Evolutionary conservation across 2,329 filamentous ascomycete genomes (phyloP).

Genomic region (Akanthomyces uredinophilus): DNA sequence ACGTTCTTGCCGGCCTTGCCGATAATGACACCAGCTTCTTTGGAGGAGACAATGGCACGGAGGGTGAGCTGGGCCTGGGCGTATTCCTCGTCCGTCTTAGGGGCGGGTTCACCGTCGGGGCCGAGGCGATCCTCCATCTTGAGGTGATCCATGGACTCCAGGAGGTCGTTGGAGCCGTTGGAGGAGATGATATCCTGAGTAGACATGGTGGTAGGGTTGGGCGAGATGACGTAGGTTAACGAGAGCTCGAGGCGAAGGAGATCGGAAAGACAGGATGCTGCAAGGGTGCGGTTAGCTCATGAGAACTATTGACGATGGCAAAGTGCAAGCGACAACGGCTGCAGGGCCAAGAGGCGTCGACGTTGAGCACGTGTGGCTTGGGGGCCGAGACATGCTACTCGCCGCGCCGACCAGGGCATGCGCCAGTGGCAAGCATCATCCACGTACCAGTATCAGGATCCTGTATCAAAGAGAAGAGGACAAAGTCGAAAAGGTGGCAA

Average conservation of each 20-base stretch:
- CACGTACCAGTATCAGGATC: conserved; percentile 11
- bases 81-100: conserved; percentile 96
- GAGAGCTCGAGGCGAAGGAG: background rate
- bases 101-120: conserved; percentile 70
- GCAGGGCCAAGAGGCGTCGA: background rate
- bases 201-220: conserved; percentile 48
- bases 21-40: conserved; percentile 98
- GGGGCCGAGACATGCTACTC: background rate
- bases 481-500: background rate
- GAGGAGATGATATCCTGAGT: conserved; percentile 52
- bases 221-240: conserved; percentile 7
- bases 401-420: background rate
- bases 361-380: conserved; percentile 12
- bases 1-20: conserved; percentile 99
- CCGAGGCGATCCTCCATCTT: conserved; percentile 62
- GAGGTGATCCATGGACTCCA: conserved; percentile 59
- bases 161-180: conserved; percentile 56
- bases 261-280: conserved; percentile 1
- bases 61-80: conserved; percentile 87
- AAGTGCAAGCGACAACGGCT: background rate
- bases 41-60: conserved; percentile 95
- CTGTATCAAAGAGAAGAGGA: background rate
- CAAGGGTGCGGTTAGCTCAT: background rate
- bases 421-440: conserved; percentile 3
- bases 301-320: background rate